These are phyloP conservation scores for Corymbia citriodora DNA, from an alignment of 441 rosid species.

Conservation along the genomic window DNA sequence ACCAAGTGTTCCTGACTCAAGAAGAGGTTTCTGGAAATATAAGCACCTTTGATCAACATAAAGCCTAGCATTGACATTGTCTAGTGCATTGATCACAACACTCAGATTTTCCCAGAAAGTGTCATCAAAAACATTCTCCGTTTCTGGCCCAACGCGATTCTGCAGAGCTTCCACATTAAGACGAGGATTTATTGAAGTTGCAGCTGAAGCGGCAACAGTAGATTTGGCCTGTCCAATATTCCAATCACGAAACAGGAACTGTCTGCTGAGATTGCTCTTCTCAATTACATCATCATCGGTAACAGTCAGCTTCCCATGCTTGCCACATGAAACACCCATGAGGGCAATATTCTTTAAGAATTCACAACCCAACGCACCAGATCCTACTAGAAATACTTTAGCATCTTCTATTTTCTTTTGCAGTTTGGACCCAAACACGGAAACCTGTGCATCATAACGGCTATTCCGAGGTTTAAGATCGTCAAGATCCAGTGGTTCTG, in stretches of 20 bases:
- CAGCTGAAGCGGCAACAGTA: conserved; percentile 89
- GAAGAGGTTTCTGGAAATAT: conserved; percentile 93
- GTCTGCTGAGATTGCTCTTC: conserved; percentile 93
- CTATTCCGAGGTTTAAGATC: conserved; percentile 63
- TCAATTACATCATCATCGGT: conserved; percentile 94
- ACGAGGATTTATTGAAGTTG: conserved; percentile 49
- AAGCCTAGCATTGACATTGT: conserved; percentile 87
- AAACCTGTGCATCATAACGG: conserved; percentile 87
- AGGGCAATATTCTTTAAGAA: conserved; percentile 83
- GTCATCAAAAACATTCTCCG: conserved; percentile 86
- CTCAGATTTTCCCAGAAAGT: conserved; percentile 75
- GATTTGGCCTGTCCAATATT: conserved; percentile 96
- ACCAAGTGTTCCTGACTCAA: conserved; percentile 93
- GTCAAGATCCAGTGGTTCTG: conserved; percentile 52
- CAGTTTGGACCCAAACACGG: conserved; percentile 79
- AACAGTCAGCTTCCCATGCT: conserved; percentile 65
- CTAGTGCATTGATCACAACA: conserved; percentile 78
- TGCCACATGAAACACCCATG: conserved; percentile 89
- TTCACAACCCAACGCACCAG: conserved; percentile 96
- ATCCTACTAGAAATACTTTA: conserved; percentile 70
- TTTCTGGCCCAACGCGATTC: conserved; percentile 78
- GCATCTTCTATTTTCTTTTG: conserved; percentile 90
- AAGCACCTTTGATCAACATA: conserved; percentile 85
- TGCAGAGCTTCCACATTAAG: conserved; percentile 76
- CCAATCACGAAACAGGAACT: conserved; percentile 93